Evolutionary conservation across 2,329 filamentous ascomycete genomes (phyloP).

Genomic region (Diaporthe humulicola): DNA sequence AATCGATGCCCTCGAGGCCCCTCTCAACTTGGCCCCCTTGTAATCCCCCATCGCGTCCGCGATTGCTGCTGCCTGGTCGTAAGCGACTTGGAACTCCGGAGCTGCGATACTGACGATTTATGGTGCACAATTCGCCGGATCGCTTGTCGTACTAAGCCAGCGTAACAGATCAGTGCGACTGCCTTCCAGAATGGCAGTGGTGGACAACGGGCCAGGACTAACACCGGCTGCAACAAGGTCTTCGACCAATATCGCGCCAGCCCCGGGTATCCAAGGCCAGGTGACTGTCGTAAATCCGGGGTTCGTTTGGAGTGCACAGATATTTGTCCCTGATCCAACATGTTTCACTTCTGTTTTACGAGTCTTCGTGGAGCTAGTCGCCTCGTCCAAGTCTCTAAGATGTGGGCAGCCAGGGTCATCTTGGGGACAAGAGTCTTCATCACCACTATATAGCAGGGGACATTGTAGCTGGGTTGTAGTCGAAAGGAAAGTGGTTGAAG

Average conservation of each 20-base stretch:
- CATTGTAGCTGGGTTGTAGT: background rate
- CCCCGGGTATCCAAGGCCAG: background rate
- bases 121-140: background rate
- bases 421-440: background rate
- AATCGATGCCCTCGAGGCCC: background rate
- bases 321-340: background rate
- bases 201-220: background rate
- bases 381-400: background rate
- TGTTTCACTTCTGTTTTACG: background rate
- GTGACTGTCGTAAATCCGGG: background rate
- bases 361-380: fast-evolving
- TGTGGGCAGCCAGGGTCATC: background rate
- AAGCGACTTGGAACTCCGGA: background rate
- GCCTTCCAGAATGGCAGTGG: background rate
- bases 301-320: background rate
- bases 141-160: background rate
- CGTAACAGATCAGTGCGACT: background rate
- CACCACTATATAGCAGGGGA: background rate
- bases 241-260: background rate
- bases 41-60: no score
- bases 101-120: background rate
- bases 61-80: no score
- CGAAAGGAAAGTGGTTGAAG: background rate
- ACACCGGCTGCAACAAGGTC: background rate
- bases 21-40: no score